Conservation (phyloP, 257 asterid genomes). For the Nicotiana attenuata region DNA sequence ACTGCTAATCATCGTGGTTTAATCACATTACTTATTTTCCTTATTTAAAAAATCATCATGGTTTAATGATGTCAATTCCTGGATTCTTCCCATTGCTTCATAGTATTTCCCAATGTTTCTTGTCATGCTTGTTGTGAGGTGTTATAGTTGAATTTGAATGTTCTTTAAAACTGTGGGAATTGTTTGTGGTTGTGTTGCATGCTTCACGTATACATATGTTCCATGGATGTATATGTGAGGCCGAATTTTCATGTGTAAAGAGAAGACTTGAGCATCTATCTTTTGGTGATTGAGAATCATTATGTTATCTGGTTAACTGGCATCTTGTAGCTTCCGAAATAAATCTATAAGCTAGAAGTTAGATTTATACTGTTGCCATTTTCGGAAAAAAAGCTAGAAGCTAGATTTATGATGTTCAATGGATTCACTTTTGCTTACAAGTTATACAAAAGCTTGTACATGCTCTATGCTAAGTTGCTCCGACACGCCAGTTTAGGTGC, state of each 20-base stretch:
- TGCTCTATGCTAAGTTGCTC: background rate
- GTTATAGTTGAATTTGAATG: background rate
- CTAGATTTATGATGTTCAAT: background rate
- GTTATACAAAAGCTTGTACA: background rate
- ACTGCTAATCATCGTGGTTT: background rate
- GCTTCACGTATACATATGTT: background rate
- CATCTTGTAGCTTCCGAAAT: background rate
- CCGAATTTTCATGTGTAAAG: background rate
- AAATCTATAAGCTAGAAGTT: background rate
- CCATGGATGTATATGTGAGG: background rate
- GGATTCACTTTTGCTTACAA: slow-evolving; percentile 6
- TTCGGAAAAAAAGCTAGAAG: background rate
- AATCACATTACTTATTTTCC: background rate
- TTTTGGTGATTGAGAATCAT: background rate
- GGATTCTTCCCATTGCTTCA: background rate
- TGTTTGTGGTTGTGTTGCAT: background rate
- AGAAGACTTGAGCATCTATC: background rate
- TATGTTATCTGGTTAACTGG: background rate
- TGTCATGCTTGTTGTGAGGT: slow-evolving; percentile 1
- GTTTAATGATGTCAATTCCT: background rate
- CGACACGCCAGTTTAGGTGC: too few species aligned
- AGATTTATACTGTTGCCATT: background rate
- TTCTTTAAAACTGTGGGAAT: background rate
- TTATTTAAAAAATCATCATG: background rate
- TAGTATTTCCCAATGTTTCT: background rate